Conservation (phyloP, 2,329 filamentous ascomycete species). For the Helminthosporium solani region DNA sequence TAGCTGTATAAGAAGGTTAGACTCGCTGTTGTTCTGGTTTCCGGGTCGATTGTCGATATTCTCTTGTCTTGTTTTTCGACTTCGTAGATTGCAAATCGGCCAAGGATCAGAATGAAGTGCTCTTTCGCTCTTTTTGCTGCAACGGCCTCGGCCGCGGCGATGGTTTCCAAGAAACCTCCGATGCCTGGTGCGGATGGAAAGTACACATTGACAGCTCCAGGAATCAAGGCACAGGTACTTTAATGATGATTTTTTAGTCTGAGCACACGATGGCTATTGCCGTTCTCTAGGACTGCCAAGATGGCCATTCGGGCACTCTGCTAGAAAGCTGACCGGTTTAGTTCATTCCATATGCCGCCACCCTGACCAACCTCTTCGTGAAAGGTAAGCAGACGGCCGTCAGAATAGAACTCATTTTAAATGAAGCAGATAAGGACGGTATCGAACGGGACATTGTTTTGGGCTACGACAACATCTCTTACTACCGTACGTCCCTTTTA, state of each 20-base stretch:
- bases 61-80: too few relatives aligned
- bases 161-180: constrained; percentile 9
- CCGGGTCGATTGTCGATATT: constrained; percentile 5
- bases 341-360: constrained; percentile 38
- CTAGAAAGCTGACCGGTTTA: constrained; percentile 4
- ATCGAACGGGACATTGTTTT: constrained; percentile 34
- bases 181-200: constrained; percentile 27
- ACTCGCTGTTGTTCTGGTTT: constrained; percentile 7
- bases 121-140: constrained; percentile 18
- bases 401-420: constrained; percentile 9
- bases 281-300: too few relatives aligned
- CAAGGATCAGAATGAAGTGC: constrained; percentile 29
- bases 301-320: too few relatives aligned
- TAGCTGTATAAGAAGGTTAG: constrained; percentile 16
- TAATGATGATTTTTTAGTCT: background rate
- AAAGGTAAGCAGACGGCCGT: constrained; percentile 19
- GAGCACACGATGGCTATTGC: too few relatives aligned
- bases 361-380: constrained; percentile 37
- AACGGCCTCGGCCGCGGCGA: constrained; percentile 17
- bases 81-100: too few relatives aligned
- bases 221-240: constrained; percentile 33
- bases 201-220: constrained; percentile 33
- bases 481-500: constrained; percentile 29
- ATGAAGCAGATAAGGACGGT: constrained; percentile 28
- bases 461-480: constrained; percentile 38